Evolutionary conservation across 306 rosid species (phyloP).

Genomic region (Gleditsia sinensis): DNA sequence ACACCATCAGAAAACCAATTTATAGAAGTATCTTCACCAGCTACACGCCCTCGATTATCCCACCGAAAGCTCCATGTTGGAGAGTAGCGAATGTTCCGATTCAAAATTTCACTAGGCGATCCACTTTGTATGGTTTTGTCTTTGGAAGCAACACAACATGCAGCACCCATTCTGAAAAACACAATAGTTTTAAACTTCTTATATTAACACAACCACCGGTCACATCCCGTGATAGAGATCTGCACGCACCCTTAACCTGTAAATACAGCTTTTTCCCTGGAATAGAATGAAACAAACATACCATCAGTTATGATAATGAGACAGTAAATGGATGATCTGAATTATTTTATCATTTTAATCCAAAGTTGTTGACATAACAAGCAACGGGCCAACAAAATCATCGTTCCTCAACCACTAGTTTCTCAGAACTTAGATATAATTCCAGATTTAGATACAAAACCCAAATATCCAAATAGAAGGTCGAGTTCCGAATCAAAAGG

Average conservation of each 20-base stretch:
- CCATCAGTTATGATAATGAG: constrained; percentile 25
- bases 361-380: not conserved
- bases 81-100: constrained; percentile 40
- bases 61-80: constrained; percentile 56
- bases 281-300: constrained; percentile 8
- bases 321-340: constrained; percentile 1
- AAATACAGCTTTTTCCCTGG: constrained; percentile 28
- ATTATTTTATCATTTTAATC: not conserved
- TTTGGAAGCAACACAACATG: constrained; percentile 49
- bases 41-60: constrained; percentile 55
- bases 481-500: not conserved
- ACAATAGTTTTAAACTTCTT: constrained; percentile 24
- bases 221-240: not conserved
- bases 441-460: constrained; percentile 6
- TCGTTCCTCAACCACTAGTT: not conserved
- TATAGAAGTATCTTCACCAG: constrained; percentile 48
- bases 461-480: not conserved
- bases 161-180: constrained; percentile 50
- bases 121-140: constrained; percentile 45
- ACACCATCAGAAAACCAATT: constrained; percentile 47
- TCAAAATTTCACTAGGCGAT: constrained; percentile 34
- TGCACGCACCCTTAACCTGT: constrained; percentile 11
- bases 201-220: constrained; percentile 4
- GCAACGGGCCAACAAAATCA: not conserved
- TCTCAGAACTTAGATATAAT: constrained; percentile 1